Base-by-base conservation (phyloP, 345 rosid genomes). In the Salix arbutifolia region DNA sequence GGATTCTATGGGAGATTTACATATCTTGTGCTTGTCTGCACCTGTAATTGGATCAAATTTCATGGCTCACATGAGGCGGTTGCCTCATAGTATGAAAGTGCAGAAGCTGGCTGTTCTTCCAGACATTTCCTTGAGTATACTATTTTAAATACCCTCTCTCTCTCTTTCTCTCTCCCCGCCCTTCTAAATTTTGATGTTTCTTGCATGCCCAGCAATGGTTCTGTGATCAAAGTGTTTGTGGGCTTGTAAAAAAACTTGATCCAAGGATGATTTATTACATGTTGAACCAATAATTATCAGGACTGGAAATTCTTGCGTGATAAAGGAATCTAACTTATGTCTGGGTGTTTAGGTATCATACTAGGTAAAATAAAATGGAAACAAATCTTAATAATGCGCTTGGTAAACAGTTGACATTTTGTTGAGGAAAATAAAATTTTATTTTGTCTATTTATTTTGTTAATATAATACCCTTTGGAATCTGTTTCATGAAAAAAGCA, bases 41-140 rank as follows among this genome's bases (percentile, higher is more conserved):
- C 56, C 82, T 52, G 38, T 60, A 70, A 61, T 72, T 67, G 90
- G 87, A 76, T 76, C 88, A 66, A 85, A 76, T 67, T 69, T 88
- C 75, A 73, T 76, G 66, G 81, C 81, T 83, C 77, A 82, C 61
- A 80, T 90, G 83, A 85, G 81, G 82, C 88, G 70, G 66, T 79
- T 91, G 79, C 91, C 92, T 78, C 87, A 74, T 73, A 71, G 81
- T 67, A 86, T 84, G 89, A 90, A 88, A 79, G 94, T 91, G 82
- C 96, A 88, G 52, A 90, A 87, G 78, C 74, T 91, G 84, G 91
- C 92, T 72, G 76, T 88, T 81, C 76, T 85, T 76, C 94, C 94
- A 69, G 94, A 90, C 76, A 50, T 83, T 74, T 84, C 92, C 44
- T 78, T 76, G 81, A 83, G 97, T 93, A 91, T 82, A 90, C 62